Evolutionary conservation across 2,329 filamentous ascomycete genomes (phyloP).

Genomic region (Herpomyces periplanetae): DNA sequence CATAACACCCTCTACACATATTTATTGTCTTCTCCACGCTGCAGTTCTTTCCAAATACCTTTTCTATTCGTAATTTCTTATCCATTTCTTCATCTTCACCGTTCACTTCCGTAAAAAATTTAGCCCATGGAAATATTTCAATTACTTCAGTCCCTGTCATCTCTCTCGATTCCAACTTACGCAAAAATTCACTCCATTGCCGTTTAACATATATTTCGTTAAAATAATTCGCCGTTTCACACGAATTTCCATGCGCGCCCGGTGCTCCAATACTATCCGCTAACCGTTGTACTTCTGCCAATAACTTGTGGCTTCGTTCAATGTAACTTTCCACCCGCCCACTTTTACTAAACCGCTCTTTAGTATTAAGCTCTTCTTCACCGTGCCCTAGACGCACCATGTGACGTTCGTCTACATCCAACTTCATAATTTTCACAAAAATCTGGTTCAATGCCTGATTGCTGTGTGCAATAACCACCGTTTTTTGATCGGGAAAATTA

Average conservation of each 20-base stretch:
- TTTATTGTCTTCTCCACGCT: too few species aligned
- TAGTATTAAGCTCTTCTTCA: conserved; percentile 47
- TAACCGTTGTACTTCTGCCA: conserved; percentile 49
- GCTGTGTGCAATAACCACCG: conserved; percentile 68
- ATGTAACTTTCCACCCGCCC: conserved; percentile 82
- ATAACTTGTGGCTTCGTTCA: conserved; percentile 36
- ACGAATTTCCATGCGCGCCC: conserved; percentile 77
- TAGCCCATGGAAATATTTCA: conserved; percentile 43
- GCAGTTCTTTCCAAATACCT: too few species aligned
- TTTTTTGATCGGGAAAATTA: conserved; percentile 74
- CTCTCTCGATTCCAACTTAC: conserved; percentile 16
- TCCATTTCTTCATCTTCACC: conserved; percentile 20
- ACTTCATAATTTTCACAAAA: conserved; percentile 81
- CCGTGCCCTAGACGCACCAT: conserved; percentile 67
- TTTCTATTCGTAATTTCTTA: too few species aligned
- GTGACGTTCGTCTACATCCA: conserved; percentile 85
- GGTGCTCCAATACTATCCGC: conserved; percentile 50
- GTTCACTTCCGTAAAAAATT: conserved; percentile 32
- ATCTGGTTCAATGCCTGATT: conserved; percentile 92
- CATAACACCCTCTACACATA: conserved; percentile 47
- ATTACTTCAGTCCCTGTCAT: conserved; percentile 20
- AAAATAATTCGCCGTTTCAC: conserved; percentile 89
- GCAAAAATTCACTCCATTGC: conserved; percentile 50
- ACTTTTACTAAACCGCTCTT: conserved; percentile 63
- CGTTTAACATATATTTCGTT: conserved; percentile 64